These are phyloP conservation scores for Elsinoe batatas DNA, from an alignment of 2,329 filamentous ascomycete genomes.

Conservation along the genomic window DNA sequence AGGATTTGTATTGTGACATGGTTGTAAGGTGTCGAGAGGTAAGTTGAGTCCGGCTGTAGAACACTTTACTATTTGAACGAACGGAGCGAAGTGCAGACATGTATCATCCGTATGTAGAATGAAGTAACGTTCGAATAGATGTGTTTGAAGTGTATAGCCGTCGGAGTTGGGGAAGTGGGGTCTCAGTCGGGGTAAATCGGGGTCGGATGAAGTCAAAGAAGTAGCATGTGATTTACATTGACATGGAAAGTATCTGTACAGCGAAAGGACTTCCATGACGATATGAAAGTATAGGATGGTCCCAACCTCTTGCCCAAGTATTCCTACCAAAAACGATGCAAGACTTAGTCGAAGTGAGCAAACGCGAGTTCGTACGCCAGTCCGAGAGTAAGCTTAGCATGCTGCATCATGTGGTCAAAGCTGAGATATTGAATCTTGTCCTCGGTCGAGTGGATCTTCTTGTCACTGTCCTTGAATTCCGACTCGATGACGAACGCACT, in stretches of 20 bases:
- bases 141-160: not conserved
- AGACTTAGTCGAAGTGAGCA: constrained; percentile 33
- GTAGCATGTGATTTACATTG: not conserved
- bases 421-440: constrained; percentile 63
- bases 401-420: constrained; percentile 87
- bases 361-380: constrained; percentile 78
- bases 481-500: constrained; percentile 69
- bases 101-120: no score
- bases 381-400: constrained; percentile 73
- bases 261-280: no score
- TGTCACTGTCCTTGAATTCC: constrained; percentile 53
- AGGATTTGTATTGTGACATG: constrained; percentile 26
- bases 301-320: no score
- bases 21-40: not conserved
- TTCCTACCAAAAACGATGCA: not conserved
- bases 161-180: constrained; percentile 7
- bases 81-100: not conserved
- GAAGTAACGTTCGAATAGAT: not conserved
- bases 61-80: not conserved
- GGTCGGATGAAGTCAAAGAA: constrained; percentile 5
- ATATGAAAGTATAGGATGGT: no score
- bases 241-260: not conserved
- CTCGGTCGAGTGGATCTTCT: constrained; percentile 60
- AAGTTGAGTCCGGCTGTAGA: not conserved
- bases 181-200: constrained; percentile 1